Percentiles rank a stretch among this genome's conserved stretches.
phyloP scores from a whole-genome alignment of 352 stramenopile species.

The Globisporangium ultimum region DNA sequence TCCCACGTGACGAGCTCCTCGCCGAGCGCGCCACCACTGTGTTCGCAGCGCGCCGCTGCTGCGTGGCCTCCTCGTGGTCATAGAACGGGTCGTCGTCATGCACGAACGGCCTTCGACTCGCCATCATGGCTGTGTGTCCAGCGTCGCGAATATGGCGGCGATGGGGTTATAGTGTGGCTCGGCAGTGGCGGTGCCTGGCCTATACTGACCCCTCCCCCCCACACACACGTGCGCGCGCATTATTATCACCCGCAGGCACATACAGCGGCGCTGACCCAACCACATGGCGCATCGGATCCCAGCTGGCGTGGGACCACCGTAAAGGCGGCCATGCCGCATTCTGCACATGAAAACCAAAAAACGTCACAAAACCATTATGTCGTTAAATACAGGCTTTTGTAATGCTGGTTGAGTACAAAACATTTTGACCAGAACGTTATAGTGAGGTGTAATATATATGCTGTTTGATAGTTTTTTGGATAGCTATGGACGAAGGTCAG shows the following conservation, averaged over 20 bases:
- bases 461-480: too few relatives aligned
- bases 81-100: constrained; percentile 15
- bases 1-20: background rate
- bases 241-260: background rate
- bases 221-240: too few relatives aligned
- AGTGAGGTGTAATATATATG: too few relatives aligned
- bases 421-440: too few relatives aligned
- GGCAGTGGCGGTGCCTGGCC: too few relatives aligned
- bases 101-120: background rate
- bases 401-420: too few relatives aligned
- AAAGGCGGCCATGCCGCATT: background rate
- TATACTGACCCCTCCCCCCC: too few relatives aligned
- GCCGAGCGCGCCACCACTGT: background rate
- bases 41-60: background rate
- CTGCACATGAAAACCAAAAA: too few relatives aligned
- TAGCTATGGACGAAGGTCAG: too few relatives aligned
- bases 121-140: background rate
- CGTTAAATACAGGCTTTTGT: too few relatives aligned
- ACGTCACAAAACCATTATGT: too few relatives aligned
- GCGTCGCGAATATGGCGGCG: background rate
- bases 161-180: background rate
- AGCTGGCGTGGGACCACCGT: background rate
- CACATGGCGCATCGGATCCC: background rate
- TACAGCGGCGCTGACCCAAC: background rate
- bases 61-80: constrained; percentile 10